These are phyloP conservation scores for Murraya paniculata DNA, from an alignment of 345 rosid species.

Conservation along the genomic window DNA sequence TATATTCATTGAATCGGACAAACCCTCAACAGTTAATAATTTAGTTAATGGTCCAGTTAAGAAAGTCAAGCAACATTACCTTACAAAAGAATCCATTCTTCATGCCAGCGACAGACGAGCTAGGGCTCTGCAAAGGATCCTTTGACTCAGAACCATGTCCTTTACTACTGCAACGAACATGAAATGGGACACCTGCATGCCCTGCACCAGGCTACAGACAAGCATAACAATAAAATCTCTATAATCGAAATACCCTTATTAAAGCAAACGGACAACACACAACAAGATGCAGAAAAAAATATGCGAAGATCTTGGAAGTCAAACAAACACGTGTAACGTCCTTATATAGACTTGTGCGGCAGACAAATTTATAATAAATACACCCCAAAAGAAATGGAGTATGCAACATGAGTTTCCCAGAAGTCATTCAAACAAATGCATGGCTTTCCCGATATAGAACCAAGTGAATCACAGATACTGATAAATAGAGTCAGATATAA, in stretches of 20 bases:
- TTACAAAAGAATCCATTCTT: constrained; percentile 41
- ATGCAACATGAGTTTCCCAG: not conserved
- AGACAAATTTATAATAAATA: not conserved
- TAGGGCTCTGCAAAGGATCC: constrained; percentile 44
- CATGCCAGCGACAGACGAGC: constrained; percentile 31
- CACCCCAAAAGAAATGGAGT: not conserved
- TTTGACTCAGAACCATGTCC: constrained; percentile 31
- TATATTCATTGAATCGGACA: not conserved
- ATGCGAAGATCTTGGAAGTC: not conserved
- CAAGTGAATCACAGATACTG: not conserved
- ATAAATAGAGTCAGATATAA: not conserved
- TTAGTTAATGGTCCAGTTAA: constrained; percentile 11
- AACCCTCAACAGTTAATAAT: constrained; percentile 1
- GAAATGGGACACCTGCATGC: constrained; percentile 34
- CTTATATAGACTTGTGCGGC: not conserved
- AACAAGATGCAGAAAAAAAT: not conserved
- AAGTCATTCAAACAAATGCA: not conserved
- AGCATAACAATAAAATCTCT: constrained; percentile 1
- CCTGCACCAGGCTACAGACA: constrained; percentile 38
- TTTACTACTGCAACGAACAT: constrained; percentile 32
- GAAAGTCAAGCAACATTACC: constrained; percentile 32
- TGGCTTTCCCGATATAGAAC: not conserved
- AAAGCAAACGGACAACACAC: not conserved
- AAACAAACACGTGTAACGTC: constrained; percentile 2
- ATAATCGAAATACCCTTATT: not conserved